Conservation (phyloP, 257 asterid species). For the Leonotis leonurus region DNA sequence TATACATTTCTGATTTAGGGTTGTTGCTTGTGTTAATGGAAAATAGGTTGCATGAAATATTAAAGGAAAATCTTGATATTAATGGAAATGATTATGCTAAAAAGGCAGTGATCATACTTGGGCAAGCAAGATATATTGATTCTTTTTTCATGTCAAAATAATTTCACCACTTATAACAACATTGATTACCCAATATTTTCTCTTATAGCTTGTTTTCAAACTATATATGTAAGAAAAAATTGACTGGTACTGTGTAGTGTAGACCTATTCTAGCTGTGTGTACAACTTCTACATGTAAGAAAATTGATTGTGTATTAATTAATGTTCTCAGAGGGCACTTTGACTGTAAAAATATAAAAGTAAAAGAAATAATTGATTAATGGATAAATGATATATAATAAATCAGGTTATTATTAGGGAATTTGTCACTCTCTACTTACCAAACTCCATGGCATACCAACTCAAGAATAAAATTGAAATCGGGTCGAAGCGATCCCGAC, state of each 20-base stretch:
- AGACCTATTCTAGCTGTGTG: too few relatives aligned
- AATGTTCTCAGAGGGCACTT: too few relatives aligned
- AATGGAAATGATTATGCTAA: conserved; percentile 4
- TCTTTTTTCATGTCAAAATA: neutral
- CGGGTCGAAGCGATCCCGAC: too few relatives aligned
- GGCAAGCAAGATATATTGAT: neutral
- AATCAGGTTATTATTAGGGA: too few relatives aligned
- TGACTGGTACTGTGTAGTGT: neutral
- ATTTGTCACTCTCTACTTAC: too few relatives aligned
- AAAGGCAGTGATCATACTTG: neutral
- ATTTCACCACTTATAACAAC: neutral
- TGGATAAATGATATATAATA: too few relatives aligned
- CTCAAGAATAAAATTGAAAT: too few relatives aligned
- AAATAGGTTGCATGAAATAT: neutral
- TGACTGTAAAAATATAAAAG: too few relatives aligned
- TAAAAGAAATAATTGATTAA: too few relatives aligned
- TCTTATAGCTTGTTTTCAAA: neutral
- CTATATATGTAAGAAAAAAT: neutral
- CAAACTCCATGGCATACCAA: too few relatives aligned
- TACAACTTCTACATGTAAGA: too few relatives aligned
- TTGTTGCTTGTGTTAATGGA: conserved; percentile 11
- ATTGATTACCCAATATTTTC: neutral
- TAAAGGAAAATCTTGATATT: conserved; percentile 3
- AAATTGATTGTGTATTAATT: too few relatives aligned
- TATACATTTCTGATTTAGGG: neutral